Conservation (phyloP, 129 eudicot species). For the Silybum marianum region DNA sequence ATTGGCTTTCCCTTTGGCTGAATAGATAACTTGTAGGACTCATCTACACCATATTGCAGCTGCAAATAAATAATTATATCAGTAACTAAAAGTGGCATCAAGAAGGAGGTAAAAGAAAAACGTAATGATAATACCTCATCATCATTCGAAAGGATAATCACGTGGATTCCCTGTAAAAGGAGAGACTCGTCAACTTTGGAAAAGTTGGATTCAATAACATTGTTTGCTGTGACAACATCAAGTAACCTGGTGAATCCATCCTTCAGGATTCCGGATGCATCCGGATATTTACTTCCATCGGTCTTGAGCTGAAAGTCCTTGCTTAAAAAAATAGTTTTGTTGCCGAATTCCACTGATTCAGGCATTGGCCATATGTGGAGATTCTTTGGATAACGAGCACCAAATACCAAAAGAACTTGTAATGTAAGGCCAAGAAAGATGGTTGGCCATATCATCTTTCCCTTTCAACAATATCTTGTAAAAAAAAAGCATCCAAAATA, state of each 20-base stretch:
- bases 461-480: conserved; percentile 32
- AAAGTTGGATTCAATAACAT: conserved; percentile 56
- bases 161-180: conserved; percentile 70
- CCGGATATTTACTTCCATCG: conserved; percentile 65
- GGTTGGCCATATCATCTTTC: conserved; percentile 40
- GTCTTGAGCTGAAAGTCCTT: conserved; percentile 61
- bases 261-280: conserved; percentile 70
- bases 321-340: conserved; percentile 42
- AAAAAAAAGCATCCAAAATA: conserved; percentile 9
- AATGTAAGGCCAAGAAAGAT: conserved; percentile 41
- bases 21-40: conserved; percentile 67
- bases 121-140: conserved; percentile 62
- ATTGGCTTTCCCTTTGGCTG: conserved; percentile 46
- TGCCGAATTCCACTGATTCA: conserved; percentile 52
- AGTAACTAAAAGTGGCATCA: conserved; percentile 13
- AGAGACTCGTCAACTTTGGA: conserved; percentile 37
- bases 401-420: conserved; percentile 46
- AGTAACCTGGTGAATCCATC: conserved; percentile 68
- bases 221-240: conserved; percentile 52
- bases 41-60: conserved; percentile 83
- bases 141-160: conserved; percentile 52
- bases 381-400: conserved; percentile 44
- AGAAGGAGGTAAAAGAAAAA: background rate
- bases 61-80: conserved; percentile 40
- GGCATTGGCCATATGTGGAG: conserved; percentile 99